phyloP scores from a whole-genome alignment of 2,329 filamentous ascomycete species.

The Metarhizium guizhouense region DNA sequence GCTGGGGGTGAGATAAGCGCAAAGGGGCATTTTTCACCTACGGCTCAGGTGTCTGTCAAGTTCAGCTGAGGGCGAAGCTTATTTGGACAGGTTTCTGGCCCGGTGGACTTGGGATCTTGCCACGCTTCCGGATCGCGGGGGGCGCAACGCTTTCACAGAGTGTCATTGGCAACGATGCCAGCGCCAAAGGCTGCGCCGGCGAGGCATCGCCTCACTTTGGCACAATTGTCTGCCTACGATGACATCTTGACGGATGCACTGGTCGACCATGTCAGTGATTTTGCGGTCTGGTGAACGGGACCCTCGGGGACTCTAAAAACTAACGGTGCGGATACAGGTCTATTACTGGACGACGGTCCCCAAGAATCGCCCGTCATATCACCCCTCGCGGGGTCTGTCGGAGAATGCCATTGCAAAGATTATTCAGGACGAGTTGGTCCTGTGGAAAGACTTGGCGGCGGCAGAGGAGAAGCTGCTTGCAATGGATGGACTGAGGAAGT shows the following conservation, averaged over 20 bases:
- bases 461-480: slow-evolving; percentile 67
- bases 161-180: slow-evolving; percentile 20
- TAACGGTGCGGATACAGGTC: slow-evolving; percentile 45
- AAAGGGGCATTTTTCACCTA: neutral
- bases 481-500: slow-evolving; percentile 66
- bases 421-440: slow-evolving; percentile 57
- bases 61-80: neutral
- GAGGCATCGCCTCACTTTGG: slow-evolving; percentile 70
- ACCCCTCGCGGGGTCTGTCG: slow-evolving; percentile 69
- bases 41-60: neutral
- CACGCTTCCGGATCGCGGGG: neutral
- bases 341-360: slow-evolving; percentile 96
- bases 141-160: neutral
- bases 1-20: neutral
- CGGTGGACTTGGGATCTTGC: neutral
- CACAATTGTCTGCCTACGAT: slow-evolving; percentile 86
- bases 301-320: neutral
- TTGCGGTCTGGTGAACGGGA: neutral
- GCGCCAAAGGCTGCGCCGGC: slow-evolving; percentile 24
- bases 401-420: slow-evolving; percentile 54
- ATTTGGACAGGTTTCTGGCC: neutral
- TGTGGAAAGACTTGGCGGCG: slow-evolving; percentile 60
- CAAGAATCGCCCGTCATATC: slow-evolving; percentile 85
- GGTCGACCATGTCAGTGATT: slow-evolving; percentile 74
- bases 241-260: slow-evolving; percentile 92